Evolutionary conservation across 306 rosid species (phyloP).

Genomic region (Castanea crenata): DNA sequence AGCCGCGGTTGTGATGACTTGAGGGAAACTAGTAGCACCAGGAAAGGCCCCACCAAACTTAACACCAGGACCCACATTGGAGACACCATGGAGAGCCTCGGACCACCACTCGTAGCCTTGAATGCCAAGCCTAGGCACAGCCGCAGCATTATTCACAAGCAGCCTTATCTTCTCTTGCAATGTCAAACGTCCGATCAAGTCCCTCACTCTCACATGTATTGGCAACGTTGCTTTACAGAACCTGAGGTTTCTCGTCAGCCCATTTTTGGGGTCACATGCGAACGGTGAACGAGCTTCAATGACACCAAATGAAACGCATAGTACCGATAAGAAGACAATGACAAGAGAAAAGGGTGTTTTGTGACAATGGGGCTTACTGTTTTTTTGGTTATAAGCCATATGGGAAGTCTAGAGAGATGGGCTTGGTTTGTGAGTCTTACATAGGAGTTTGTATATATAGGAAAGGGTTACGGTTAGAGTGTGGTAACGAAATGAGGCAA

Average conservation of each 20-base stretch:
- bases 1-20: conserved; percentile 95
- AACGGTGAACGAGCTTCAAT: conserved; percentile 49
- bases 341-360: background rate
- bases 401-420: background rate
- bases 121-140: conserved; percentile 72
- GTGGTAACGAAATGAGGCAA: conserved; percentile 1
- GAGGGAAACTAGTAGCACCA: conserved; percentile 90
- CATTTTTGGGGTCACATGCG: conserved; percentile 78
- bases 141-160: conserved; percentile 76
- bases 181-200: conserved; percentile 73
- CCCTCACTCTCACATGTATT: conserved; percentile 54
- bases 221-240: conserved; percentile 50
- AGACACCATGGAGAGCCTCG: conserved; percentile 80
- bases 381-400: background rate
- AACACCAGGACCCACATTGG: conserved; percentile 88
- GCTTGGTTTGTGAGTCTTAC: background rate
- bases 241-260: conserved; percentile 43
- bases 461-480: conserved; percentile 21
- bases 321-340: background rate
- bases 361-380: background rate
- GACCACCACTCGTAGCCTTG: conserved; percentile 92
- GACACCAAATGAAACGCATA: background rate
- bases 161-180: conserved; percentile 70
- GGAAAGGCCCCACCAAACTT: conserved; percentile 79
- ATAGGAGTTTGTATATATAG: background rate